Evolutionary conservation across 1,284 basidiomycete genomes (phyloP).

Genomic region (Leccinum griseonigrum): DNA sequence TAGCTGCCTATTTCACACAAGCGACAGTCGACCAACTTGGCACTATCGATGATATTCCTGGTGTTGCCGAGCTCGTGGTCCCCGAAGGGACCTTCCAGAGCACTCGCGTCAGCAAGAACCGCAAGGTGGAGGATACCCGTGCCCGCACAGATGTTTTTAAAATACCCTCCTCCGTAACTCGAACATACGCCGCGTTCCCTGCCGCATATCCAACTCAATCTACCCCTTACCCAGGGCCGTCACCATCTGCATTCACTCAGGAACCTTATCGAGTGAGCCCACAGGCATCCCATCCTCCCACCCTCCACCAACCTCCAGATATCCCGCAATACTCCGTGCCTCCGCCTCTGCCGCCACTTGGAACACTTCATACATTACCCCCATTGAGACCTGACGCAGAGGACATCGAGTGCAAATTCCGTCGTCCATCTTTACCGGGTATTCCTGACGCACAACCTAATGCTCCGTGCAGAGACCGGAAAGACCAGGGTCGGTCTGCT

Average conservation of each 20-base stretch:
- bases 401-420: constrained; percentile 31
- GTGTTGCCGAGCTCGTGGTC: constrained; percentile 51
- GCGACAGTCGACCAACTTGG: constrained; percentile 61
- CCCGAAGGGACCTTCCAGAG: constrained; percentile 64
- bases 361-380: constrained; percentile 25
- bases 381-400: constrained; percentile 27
- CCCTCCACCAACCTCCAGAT: constrained; percentile 25
- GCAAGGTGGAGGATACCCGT: constrained; percentile 32
- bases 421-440: constrained; percentile 31
- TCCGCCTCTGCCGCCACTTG: constrained; percentile 23
- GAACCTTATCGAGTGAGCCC: constrained; percentile 24
- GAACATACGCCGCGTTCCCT: constrained; percentile 60
- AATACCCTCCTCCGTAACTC: constrained; percentile 32
- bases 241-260: constrained; percentile 23
- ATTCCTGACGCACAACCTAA: constrained; percentile 11
- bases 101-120: constrained; percentile 53
- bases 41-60: constrained; percentile 61
- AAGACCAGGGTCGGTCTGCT: constrained; percentile 16
- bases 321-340: constrained; percentile 29
- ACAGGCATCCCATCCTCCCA: constrained; percentile 22
- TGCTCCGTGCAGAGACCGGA: constrained; percentile 14
- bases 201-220: constrained; percentile 35
- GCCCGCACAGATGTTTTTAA: constrained; percentile 29
- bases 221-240: constrained; percentile 29
- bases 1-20: constrained; percentile 78